A percentile compares a stretch with the other conserved stretches of the same genome.
Evolutionary conservation across 2,329 filamentous ascomycete species (phyloP).

Genomic region (Xylaria sp.): DNA sequence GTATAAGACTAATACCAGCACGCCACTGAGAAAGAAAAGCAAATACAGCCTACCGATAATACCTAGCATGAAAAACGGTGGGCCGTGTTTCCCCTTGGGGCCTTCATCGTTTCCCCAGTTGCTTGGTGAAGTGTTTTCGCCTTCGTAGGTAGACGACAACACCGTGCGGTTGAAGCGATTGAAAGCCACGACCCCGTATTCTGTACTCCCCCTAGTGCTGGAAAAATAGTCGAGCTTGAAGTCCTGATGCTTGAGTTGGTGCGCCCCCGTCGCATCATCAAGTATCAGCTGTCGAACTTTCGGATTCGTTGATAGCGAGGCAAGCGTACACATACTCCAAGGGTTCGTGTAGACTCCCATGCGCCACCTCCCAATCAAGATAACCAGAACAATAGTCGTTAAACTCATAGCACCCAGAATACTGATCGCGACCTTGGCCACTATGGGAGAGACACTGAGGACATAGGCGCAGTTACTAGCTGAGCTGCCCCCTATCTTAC

Average conservation of each 20-base stretch:
- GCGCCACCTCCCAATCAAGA: constrained; percentile 46
- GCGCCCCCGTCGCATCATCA: neutral
- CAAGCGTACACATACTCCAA: constrained; percentile 51
- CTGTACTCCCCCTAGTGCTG: neutral
- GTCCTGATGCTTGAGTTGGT: constrained; percentile 10
- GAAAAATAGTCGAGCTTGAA: constrained; percentile 28
- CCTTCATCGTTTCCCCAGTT: neutral
- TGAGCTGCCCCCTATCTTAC: constrained; percentile 35
- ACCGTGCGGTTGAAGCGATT: constrained; percentile 1
- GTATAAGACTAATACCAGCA: constrained; percentile 52
- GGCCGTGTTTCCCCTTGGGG: neutral
- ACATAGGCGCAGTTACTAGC: constrained; percentile 48
- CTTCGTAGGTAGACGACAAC: neutral
- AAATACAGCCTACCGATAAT: constrained; percentile 25
- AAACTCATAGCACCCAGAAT: constrained; percentile 48
- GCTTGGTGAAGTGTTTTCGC: no score
- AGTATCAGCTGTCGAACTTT: constrained; percentile 33
- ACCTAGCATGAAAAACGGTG: constrained; percentile 24
- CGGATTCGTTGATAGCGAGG: constrained; percentile 37
- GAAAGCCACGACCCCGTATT: constrained; percentile 26
- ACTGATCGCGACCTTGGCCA: constrained; percentile 43
- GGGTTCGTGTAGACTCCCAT: constrained; percentile 50
- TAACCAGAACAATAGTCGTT: constrained; percentile 37
- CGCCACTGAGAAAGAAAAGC: constrained; percentile 40
- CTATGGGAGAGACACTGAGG: constrained; percentile 44